Conservation (phyloP, 441 rosid genomes). For the Populus hybrid region DNA sequence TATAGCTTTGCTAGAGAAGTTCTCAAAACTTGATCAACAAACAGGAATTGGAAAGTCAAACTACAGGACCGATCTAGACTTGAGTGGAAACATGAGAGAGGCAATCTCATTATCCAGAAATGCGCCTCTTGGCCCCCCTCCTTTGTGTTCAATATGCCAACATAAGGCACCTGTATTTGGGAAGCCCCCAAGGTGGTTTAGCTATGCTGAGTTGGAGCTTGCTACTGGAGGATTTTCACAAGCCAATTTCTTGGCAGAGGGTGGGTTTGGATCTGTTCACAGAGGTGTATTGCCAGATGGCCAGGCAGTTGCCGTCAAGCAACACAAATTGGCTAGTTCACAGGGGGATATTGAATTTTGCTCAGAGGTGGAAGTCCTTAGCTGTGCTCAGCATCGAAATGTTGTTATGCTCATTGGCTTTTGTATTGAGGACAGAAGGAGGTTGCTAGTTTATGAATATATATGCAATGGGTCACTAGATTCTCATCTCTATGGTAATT, state of each 20-base stretch:
- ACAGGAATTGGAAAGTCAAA: slow-evolving; percentile 51
- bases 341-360: slow-evolving; percentile 99
- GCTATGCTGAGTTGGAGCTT: slow-evolving; percentile 83
- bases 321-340: slow-evolving; percentile 91
- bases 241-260: slow-evolving; percentile 97
- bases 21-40: slow-evolving; percentile 65
- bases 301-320: slow-evolving; percentile 96
- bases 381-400: slow-evolving; percentile 99
- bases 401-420: slow-evolving; percentile 95
- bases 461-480: slow-evolving; percentile 98
- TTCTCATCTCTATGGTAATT: slow-evolving; percentile 89
- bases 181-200: slow-evolving; percentile 94
- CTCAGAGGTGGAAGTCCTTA: slow-evolving; percentile 97
- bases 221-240: slow-evolving; percentile 94
- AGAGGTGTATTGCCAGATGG: too few relatives aligned
- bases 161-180: slow-evolving; percentile 97
- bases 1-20: slow-evolving; percentile 63
- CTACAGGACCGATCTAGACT: slow-evolving; percentile 52
- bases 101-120: slow-evolving; percentile 76
- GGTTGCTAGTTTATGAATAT: slow-evolving; percentile 91
- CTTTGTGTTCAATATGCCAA: slow-evolving; percentile 92
- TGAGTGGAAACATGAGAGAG: slow-evolving; percentile 82
- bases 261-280: slow-evolving; percentile 98
- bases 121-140: slow-evolving; percentile 91
- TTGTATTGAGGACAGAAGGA: slow-evolving; percentile 91